Base-by-base conservation (phyloP, 352 stramenopile species). In the Phytophthora hibernalis region DNA sequence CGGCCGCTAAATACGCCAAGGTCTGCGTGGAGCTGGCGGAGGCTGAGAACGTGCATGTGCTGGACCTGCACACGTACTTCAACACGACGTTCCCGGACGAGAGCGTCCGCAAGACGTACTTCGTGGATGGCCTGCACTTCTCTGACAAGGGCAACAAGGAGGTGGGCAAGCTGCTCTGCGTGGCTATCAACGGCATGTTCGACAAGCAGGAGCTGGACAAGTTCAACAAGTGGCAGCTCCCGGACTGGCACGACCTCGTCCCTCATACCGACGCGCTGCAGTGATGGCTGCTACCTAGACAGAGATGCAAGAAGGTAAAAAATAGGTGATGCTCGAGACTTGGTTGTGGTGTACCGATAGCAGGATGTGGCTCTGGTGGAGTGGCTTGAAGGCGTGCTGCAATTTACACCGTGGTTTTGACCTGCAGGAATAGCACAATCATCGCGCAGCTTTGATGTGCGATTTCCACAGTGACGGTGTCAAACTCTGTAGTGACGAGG, bases 111-210 rank as follows among this genome's bases (percentile, higher is more conserved):
- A 52, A 70, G 55, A 24, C 51, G 56, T 55, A 65, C 64, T 80
- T 78, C 47, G 54, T 76, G 12, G 83, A 91, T 43, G 83, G 83
- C 0, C 68, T 90, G 49, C 83, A 91, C 57, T 82, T 91, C 35
- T 82, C 65, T 5, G 40, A 70, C 38, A 74, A 74, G 20, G 83
- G 83, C 38, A 90, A 90, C 55, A 54, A 74, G 35, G 71, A 79
- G 47, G 51, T 74, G 18, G 67, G 44, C 45, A 69, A 68, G 31
- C 40, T 76, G 28, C 54, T 79, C 6, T 18, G 42, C 12, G 51
- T 74, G 1, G 65, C 65, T 28, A 76, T 79, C 58, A 75, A 67
- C n/a, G 47, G 54, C 10, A 70, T 70, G 26, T 80, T 77, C 21
- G 52, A 72, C 33, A 70, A 70, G 30, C 37, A 76, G 33, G 56